phyloP scores from a whole-genome alignment of 106 monocot genomes.

The Xerophyta viscosa region DNA sequence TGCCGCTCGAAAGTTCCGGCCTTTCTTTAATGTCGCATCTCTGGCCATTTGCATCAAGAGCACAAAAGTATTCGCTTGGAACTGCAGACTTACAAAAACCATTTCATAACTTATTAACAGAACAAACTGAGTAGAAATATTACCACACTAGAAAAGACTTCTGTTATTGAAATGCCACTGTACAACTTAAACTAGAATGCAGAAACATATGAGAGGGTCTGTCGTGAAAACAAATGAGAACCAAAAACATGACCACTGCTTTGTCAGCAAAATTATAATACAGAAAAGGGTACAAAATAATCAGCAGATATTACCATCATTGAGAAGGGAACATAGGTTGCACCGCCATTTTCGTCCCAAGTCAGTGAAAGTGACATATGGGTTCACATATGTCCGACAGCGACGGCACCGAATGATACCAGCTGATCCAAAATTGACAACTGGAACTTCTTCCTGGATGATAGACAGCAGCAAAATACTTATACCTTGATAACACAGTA shows the following conservation, averaged over 20 bases:
- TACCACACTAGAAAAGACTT: background rate
- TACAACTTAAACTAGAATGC: too few species aligned
- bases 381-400: slow-evolving; percentile 90
- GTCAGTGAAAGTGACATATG: slow-evolving; percentile 91
- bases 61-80: slow-evolving; percentile 80
- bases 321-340: slow-evolving; percentile 87
- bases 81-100: slow-evolving; percentile 36
- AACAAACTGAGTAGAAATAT: background rate
- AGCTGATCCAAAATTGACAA: slow-evolving; percentile 87
- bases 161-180: too few species aligned
- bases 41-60: slow-evolving; percentile 73
- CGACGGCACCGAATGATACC: slow-evolving; percentile 87
- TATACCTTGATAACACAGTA: background rate
- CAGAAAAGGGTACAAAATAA: background rate
- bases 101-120: background rate
- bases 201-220: too few species aligned
- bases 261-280: background rate
- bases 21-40: slow-evolving; percentile 76
- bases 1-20: slow-evolving; percentile 87
- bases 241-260: background rate
- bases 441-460: slow-evolving; percentile 82
- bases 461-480: background rate
- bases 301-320: slow-evolving; percentile 62
- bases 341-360: slow-evolving; percentile 97
- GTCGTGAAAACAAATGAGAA: too few species aligned